These are phyloP conservation scores for Mucor lusitanicus DNA, from an alignment of 371 early-diverging fungal species.

Conservation along the genomic window DNA sequence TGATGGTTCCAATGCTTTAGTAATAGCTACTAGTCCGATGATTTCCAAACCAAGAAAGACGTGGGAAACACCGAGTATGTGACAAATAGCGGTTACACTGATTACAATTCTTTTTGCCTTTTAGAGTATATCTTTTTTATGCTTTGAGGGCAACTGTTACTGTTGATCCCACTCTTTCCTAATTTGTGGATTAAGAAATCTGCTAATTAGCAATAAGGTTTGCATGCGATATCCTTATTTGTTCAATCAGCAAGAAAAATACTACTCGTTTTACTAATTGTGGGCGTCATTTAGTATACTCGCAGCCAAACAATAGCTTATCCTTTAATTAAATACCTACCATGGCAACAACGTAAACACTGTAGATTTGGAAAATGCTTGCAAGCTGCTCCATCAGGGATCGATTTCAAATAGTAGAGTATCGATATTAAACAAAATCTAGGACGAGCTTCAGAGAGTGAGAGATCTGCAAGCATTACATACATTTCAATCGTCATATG, in stretches of 20 bases:
- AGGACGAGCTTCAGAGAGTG: too few relatives aligned
- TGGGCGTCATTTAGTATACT: not conserved
- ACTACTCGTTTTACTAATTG: not conserved
- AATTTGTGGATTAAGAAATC: not conserved
- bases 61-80: slow-evolving; percentile 11
- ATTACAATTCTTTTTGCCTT: slow-evolving; percentile 1
- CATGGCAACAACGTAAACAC: too few relatives aligned
- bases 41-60: not conserved
- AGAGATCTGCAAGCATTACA: too few relatives aligned
- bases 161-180: not conserved
- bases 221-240: not conserved
- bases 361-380: not conserved
- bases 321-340: too few relatives aligned
- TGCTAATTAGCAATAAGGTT: not conserved
- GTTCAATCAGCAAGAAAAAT: not conserved
- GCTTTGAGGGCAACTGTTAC: not conserved
- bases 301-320: not conserved
- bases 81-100: slow-evolving; percentile 10
- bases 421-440: too few relatives aligned
- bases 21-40: not conserved
- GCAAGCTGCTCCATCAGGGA: too few relatives aligned
- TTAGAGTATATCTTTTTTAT: not conserved
- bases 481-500: too few relatives aligned
- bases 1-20: not conserved
- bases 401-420: too few relatives aligned